Evolutionary conservation across 495 filamentous ascomycete species (phyloP), one percentile per base, ranked within the genome.

Genomic region (Aspergillus avenaceus): DNA sequence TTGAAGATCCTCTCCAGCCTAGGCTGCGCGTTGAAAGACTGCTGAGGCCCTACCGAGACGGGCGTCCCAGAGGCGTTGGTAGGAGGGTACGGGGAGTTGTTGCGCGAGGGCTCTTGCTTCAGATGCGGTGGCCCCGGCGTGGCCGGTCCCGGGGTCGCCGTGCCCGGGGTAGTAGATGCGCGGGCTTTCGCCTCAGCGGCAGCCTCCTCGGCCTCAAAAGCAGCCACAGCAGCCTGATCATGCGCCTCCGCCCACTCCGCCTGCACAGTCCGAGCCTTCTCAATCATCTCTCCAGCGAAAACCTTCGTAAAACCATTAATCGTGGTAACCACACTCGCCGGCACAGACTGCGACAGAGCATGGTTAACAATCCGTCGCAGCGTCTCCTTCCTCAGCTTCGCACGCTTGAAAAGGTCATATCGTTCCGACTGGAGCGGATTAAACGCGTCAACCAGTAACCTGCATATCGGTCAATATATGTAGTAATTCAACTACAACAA

Each of bases 331-430:
- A 95, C 85, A 42, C 79, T 84, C 12, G 80, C 76, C 4, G 89
- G 85, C 3, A 91, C 89, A 16, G 88, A 93, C 65, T 96, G 91
- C 1, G 87, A 90, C 11, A 95, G 83, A 32, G 89, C 90, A 55
- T 91, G 88, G 57, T 96, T 96, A 63, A 89, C 82, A 54, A 90
- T 84, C 72, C 88, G 63, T 14, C 80, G 76, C 8, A 84, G 74
- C 1, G 78, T 79, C 49, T 80, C 78, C 46, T 83, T 83, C 25
- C 77, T 71, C 36, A 96, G 70, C 52, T 87, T 90, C 9, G 80
- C 76, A 5, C 84, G 81, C 46, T 88, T 82, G 70, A 81, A 91
- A 21, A 80, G 72, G 54, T 87, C 85, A 53, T 87, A 93, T 41
- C 91, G 81, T 32, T 82, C 72, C 14, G 79, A 82, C 63, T 95